phyloP scores from a whole-genome alignment of 371 early-diverging fungal species.

The Mortierella sp. region DNA sequence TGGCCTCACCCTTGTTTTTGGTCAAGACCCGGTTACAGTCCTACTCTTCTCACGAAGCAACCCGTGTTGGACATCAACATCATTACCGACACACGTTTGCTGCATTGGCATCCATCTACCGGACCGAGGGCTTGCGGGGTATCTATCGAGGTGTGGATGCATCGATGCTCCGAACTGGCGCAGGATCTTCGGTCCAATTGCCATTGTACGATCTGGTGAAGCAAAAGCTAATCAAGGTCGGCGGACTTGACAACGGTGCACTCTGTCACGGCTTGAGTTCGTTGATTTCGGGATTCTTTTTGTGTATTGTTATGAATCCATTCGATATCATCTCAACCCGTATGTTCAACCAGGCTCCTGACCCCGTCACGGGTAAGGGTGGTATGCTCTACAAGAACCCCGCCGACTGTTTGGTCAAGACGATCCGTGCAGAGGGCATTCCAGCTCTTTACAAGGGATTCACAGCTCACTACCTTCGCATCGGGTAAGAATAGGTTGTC shows the following conservation, averaged over 20 bases:
- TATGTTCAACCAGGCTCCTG: conserved; percentile 92
- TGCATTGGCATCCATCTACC: conserved; percentile 76
- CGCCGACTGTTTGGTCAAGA: conserved; percentile 87
- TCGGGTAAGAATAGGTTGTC: conserved; percentile 72
- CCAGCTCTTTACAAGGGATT: conserved; percentile 93
- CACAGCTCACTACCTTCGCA: conserved; percentile 91
- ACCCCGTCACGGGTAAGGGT: conserved; percentile 69
- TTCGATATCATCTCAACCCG: conserved; percentile 96
- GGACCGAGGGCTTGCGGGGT: conserved; percentile 76
- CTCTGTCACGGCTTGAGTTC: conserved; percentile 80
- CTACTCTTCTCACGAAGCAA: conserved; percentile 73
- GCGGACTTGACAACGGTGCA: conserved; percentile 72
- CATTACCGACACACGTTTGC: conserved; percentile 75
- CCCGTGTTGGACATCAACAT: conserved; percentile 92
- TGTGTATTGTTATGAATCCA: conserved; percentile 95
- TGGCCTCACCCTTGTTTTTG: conserved; percentile 91
- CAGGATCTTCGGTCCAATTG: conserved; percentile 93
- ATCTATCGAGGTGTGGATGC: conserved; percentile 91
- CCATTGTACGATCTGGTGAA: conserved; percentile 90
- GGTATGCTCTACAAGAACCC: conserved; percentile 80
- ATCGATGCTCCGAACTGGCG: conserved; percentile 91
- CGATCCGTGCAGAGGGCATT: conserved; percentile 85
- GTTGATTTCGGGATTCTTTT: conserved; percentile 86
- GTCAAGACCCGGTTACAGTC: conserved; percentile 97
- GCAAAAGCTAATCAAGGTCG: conserved; percentile 66